A percentile compares a stretch with the other conserved stretches of the same genome.
These are phyloP conservation scores for Colletotrichum tabaci DNA, from an alignment of 2,329 filamentous ascomycete genomes.

Conservation along the genomic window DNA sequence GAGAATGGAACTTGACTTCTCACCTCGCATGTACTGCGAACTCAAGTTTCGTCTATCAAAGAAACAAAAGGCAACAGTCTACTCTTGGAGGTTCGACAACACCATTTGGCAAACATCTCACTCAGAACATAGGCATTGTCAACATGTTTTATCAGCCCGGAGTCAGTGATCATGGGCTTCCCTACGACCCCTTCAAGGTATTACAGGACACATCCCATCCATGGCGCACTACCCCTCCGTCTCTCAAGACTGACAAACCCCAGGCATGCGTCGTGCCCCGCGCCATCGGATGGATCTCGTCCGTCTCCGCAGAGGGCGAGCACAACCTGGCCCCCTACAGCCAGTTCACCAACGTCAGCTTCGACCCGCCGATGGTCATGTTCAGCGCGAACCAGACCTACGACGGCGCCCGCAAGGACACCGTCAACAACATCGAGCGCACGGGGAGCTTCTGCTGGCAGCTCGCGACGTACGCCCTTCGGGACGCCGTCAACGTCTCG, in stretches of 20 bases:
- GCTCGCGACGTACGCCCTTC: slow-evolving; percentile 18
- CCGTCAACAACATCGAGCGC: slow-evolving; percentile 23
- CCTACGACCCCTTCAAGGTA: slow-evolving; percentile 27
- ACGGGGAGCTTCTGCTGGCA: slow-evolving; percentile 28
- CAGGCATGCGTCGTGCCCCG: slow-evolving; percentile 28
- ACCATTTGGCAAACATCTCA: background rate
- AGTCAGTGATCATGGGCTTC: slow-evolving; percentile 13
- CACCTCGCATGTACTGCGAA: too few species aligned
- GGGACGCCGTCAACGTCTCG: slow-evolving; percentile 20
- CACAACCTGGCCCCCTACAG: slow-evolving; percentile 25
- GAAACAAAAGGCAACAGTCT: background rate
- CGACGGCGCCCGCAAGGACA: slow-evolving; percentile 7
- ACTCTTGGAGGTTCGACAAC: background rate
- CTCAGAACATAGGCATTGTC: background rate
- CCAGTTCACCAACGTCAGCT: slow-evolving; percentile 28
- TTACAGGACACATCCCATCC: background rate
- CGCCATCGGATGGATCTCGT: slow-evolving; percentile 30
- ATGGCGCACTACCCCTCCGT: too few species aligned
- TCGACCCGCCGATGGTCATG: slow-evolving; percentile 31
- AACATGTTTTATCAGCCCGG: slow-evolving; percentile 25
- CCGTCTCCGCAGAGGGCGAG: slow-evolving; percentile 6
- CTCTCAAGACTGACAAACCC: background rate
- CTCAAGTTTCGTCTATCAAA: background rate
- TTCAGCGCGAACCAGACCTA: slow-evolving; percentile 13
- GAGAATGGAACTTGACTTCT: too few species aligned